These are phyloP conservation scores for Polytrichum commune DNA, from an alignment of 225 moss, liverwort and hornwort genomes.

Conservation along the genomic window DNA sequence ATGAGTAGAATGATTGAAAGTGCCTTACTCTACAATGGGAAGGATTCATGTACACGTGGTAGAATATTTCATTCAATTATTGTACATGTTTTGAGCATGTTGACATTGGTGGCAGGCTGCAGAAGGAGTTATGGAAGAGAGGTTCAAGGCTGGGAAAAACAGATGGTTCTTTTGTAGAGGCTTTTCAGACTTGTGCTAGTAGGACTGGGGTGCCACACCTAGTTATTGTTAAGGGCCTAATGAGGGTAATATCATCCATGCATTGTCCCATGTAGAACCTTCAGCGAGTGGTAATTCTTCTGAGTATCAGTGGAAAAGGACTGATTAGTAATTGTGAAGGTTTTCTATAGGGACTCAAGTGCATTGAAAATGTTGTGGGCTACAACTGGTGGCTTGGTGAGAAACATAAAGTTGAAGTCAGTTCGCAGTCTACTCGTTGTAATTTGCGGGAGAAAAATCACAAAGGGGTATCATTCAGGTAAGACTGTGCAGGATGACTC, in stretches of 20 bases:
- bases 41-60: too few relatives aligned
- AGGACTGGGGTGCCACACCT: too few relatives aligned
- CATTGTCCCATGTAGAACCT: too few relatives aligned
- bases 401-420: conserved; percentile 40
- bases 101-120: conserved; percentile 36
- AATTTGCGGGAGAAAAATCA: conserved; percentile 33
- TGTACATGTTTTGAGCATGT: background rate
- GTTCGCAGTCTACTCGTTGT: conserved; percentile 53
- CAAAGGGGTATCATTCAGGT: conserved; percentile 12
- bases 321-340: too few relatives aligned
- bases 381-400: conserved; percentile 48
- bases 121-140: conserved; percentile 62
- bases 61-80: too few relatives aligned
- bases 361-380: conserved; percentile 47
- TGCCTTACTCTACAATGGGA: too few relatives aligned
- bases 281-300: too few relatives aligned
- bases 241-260: too few relatives aligned
- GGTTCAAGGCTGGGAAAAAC: conserved; percentile 79
- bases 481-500: conserved; percentile 29
- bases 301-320: too few relatives aligned
- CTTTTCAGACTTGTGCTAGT: too few relatives aligned
- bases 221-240: too few relatives aligned
- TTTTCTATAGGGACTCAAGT: background rate
- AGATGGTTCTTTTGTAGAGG: conserved; percentile 57
- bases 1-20: too few relatives aligned